These are phyloP conservation scores for Prototheca cutis DNA, from an alignment of 163 green algal species.

Conservation along the genomic window DNA sequence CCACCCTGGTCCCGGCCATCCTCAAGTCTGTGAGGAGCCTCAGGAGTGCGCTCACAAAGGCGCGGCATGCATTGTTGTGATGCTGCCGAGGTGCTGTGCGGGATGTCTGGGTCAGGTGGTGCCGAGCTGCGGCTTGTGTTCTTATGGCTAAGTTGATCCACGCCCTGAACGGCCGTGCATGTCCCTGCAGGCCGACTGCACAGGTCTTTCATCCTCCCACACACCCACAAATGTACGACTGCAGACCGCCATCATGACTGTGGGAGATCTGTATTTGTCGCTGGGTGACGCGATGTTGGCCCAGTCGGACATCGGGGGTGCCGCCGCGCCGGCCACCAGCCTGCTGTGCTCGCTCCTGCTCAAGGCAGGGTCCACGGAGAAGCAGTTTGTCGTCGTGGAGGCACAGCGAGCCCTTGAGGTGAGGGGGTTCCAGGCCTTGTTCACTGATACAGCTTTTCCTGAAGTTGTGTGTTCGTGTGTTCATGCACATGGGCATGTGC, in stretches of 20 bases:
- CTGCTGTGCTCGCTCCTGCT: conserved; percentile 33
- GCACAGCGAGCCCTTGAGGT: conserved; percentile 21
- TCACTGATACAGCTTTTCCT: not conserved
- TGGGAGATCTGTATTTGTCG: conserved; percentile 22
- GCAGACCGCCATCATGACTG: conserved; percentile 40
- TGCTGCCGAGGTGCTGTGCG: too few species aligned
- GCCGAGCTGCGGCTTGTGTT: not conserved
- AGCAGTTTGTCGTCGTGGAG: conserved; percentile 52
- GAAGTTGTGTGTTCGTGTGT: not conserved
- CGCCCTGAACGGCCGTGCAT: too few species aligned
- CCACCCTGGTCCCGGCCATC: conserved; percentile 17
- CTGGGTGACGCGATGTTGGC: conserved; percentile 22
- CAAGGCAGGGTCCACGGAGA: conserved; percentile 47
- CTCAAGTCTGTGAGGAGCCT: conserved; percentile 41
- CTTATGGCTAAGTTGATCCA: too few species aligned
- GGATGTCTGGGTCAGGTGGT: too few species aligned
- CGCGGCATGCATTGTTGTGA: too few species aligned
- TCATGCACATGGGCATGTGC: too few species aligned
- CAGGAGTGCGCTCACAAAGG: conserved; percentile 42
- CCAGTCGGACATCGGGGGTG: conserved; percentile 25
- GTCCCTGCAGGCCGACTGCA: too few species aligned
- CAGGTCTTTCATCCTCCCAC: not conserved
- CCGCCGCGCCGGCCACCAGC: conserved; percentile 26
- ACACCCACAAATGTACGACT: too few species aligned
- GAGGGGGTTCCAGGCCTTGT: not conserved